A percentile compares a stretch with the other conserved stretches of the same genome.
phyloP scores from a whole-genome alignment of 805 yeast species.

The Dipodascopsis tothii region DNA sequence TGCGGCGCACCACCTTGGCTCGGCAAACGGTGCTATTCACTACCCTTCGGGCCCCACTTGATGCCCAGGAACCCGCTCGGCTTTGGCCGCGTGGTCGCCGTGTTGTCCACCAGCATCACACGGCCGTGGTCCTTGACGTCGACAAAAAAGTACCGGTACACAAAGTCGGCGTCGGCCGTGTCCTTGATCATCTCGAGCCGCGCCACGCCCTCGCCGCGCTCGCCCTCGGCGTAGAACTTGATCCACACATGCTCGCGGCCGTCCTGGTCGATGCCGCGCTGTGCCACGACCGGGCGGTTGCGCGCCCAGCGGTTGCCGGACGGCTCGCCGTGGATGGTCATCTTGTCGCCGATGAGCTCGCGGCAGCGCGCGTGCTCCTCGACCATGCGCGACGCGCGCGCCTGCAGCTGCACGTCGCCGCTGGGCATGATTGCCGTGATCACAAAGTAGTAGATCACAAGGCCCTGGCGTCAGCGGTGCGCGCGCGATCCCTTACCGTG shows the following conservation, averaged over 20 bases:
- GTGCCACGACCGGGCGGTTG: conserved; percentile 59
- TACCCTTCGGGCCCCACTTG: background rate
- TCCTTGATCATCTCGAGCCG: conserved; percentile 56
- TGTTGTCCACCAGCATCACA: background rate
- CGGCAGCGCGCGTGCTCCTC: conserved; percentile 57
- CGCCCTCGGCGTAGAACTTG: conserved; percentile 72
- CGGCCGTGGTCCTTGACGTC: conserved; percentile 32
- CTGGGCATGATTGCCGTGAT: conserved; percentile 72
- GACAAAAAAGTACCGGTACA: conserved; percentile 56
- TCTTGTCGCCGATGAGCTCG: conserved; percentile 47
- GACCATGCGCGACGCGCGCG: conserved; percentile 65
- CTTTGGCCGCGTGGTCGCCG: background rate
- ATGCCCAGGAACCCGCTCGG: background rate
- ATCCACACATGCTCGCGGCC: conserved; percentile 69
- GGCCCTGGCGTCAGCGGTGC: conserved; percentile 7
- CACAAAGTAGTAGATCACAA: conserved; percentile 30
- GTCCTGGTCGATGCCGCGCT: conserved; percentile 51
- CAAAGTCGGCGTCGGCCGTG: conserved; percentile 44
- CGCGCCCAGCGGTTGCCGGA: conserved; percentile 70
- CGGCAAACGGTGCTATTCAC: too few species aligned
- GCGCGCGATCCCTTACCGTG: background rate
- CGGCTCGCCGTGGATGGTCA: conserved; percentile 70
- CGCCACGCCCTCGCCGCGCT: conserved; percentile 52
- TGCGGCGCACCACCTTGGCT: too few species aligned
- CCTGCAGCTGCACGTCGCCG: conserved; percentile 78